Conservation (phyloP, 2,329 filamentous ascomycete species). For the Talaromyces sp. region DNA sequence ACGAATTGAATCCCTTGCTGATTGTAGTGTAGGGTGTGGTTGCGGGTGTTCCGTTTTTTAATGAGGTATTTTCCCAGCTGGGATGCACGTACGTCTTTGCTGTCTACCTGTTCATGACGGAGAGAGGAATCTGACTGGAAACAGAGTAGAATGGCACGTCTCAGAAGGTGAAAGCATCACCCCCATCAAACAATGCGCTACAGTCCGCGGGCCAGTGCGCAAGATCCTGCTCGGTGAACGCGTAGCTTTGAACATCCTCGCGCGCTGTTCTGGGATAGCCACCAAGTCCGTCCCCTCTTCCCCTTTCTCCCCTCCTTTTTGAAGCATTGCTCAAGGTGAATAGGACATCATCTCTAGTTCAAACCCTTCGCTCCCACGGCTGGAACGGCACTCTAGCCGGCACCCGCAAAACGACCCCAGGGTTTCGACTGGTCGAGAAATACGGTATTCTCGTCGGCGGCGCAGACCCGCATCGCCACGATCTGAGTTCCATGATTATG, state of each 20-base stretch:
- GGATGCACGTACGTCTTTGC: constrained; percentile 64
- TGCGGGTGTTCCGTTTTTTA: constrained; percentile 90
- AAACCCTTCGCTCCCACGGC: constrained; percentile 57
- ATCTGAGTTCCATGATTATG: constrained; percentile 95
- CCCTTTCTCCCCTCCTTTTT: background rate
- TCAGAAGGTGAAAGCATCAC: constrained; percentile 69
- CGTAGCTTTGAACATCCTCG: constrained; percentile 85
- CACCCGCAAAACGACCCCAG: constrained; percentile 94
- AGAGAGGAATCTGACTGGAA: background rate
- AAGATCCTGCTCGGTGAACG: constrained; percentile 86
- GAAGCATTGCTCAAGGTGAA: background rate
- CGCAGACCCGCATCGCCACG: constrained; percentile 85
- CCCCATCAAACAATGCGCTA: constrained; percentile 67
- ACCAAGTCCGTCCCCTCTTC: constrained; percentile 50
- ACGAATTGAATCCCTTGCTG: background rate
- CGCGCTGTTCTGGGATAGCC: constrained; percentile 87
- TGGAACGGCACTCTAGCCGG: constrained; percentile 85
- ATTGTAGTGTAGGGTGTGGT: constrained; percentile 62
- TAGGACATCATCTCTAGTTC: constrained; percentile 41
- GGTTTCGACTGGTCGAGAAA: constrained; percentile 93
- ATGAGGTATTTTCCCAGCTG: constrained; percentile 86
- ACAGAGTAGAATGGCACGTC: constrained; percentile 77
- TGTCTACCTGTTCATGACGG: background rate
- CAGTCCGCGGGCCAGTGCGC: constrained; percentile 78
- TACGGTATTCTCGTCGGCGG: constrained; percentile 96